phyloP scores from a whole-genome alignment of 2,329 filamentous ascomycete genomes.

The Nothophaeocryptopus gaeumannii region DNA sequence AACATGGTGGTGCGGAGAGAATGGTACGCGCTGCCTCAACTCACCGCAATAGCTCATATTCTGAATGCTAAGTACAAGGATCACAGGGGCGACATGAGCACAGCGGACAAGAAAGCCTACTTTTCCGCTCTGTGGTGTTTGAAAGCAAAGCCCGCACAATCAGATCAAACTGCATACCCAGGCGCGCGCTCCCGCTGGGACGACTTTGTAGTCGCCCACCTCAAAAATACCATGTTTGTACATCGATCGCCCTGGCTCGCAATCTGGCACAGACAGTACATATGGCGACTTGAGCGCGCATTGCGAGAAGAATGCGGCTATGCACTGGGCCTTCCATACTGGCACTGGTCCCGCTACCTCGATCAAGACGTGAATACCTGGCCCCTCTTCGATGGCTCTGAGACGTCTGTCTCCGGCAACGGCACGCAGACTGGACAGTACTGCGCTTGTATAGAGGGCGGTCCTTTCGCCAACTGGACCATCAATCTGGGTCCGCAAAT shows the following conservation, averaged over 20 bases:
- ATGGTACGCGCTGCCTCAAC: constrained; percentile 8
- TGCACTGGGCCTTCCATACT: constrained; percentile 40
- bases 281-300: constrained; percentile 32
- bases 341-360: constrained; percentile 52
- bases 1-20: constrained; percentile 20
- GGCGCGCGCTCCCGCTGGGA: constrained; percentile 21
- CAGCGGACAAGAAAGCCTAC: constrained; percentile 16
- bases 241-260: constrained; percentile 18
- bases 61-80: background rate
- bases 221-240: constrained; percentile 9
- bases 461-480: constrained; percentile 48
- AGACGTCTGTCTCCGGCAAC: constrained; percentile 37
- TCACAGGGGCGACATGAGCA: constrained; percentile 21
- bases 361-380: constrained; percentile 39
- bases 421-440: constrained; percentile 24
- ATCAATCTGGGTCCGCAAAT: constrained; percentile 21
- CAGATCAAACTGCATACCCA: constrained; percentile 13
- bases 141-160: constrained; percentile 14
- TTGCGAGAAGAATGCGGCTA: constrained; percentile 30
- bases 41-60: background rate
- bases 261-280: constrained; percentile 17
- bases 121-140: constrained; percentile 21
- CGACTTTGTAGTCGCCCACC: constrained; percentile 21
- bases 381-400: constrained; percentile 52
- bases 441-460: constrained; percentile 50